Base-by-base conservation (phyloP, 192 early-diverging fungal species). In the Backusella morwellensis region DNA sequence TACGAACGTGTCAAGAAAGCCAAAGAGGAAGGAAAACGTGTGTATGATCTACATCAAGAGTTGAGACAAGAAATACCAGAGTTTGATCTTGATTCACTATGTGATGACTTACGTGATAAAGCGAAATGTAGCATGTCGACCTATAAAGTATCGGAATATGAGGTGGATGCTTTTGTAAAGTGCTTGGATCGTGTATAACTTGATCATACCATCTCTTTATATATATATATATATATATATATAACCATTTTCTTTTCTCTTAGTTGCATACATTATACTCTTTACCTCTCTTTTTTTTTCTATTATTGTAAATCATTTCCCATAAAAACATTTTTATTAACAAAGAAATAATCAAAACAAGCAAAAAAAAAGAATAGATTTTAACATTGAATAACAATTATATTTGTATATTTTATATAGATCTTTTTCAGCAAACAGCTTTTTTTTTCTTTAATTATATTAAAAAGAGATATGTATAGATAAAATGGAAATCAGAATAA, bases 31-130 rank as follows among this genome's bases (percentile, higher is more conserved):
- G 76, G 76, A 12, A 41, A 50, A 35, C 69, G 44, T 26, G 35
- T 44, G 3, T 59, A 56, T 63, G 47, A 77, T 11, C 21, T 77
- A 21, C 76, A 77, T 21, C 38, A 77, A 56, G 68, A 77, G 40
- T 32, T 77, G 7, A 32, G 36, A n/a, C 36, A 71, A 41, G 34
- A 77, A 12, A 63, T 69, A 26, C 76, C 76, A 40, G 63, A 63
- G 34, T 78, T 78, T 50, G 44, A 78, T 54, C 23, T 78, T 0
- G 77, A 78, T 26, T 21, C 63, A 35, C 29, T 81, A 32, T 81
- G 80, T 23, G 69, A 75, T 23, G 80, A 81, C n/a, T 63, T 81
- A 36, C 50, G 72, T 15, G 35, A n/a, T 4, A 81, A 81, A 52
- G 80, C 80, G 6, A 69, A 38, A 6, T 81, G 80, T 59, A 56